Conservation (phyloP, 495 filamentous ascomycete species). For the Penicillium cosmopolitanum region DNA sequence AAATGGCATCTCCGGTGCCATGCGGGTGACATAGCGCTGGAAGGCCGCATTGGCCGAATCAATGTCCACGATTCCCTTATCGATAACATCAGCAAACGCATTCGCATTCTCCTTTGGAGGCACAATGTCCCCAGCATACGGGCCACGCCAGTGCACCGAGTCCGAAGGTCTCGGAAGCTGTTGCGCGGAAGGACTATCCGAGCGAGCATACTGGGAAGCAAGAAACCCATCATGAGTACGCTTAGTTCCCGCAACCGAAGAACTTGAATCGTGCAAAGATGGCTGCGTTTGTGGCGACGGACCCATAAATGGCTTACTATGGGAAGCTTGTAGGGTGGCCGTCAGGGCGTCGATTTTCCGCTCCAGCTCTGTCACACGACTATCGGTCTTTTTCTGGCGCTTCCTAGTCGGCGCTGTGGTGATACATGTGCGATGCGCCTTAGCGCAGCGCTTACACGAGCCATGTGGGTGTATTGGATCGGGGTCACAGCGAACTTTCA, state of each 20-base stretch:
- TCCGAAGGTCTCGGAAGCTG: slow-evolving; percentile 20
- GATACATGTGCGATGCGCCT: slow-evolving; percentile 77
- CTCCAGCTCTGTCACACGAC: slow-evolving; percentile 88
- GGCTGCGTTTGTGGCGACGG: neutral
- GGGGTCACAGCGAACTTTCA: slow-evolving; percentile 90
- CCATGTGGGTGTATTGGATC: slow-evolving; percentile 57
- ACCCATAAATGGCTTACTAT: slow-evolving; percentile 10
- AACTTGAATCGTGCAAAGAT: neutral
- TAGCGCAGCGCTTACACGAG: slow-evolving; percentile 84
- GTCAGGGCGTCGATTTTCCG: slow-evolving; percentile 92
- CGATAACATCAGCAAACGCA: slow-evolving; percentile 66
- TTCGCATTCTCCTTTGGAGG: slow-evolving; percentile 24
- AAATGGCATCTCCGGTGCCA: slow-evolving; percentile 73
- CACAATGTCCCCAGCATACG: slow-evolving; percentile 11
- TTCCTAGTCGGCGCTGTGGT: slow-evolving; percentile 84
- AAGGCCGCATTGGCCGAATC: slow-evolving; percentile 68
- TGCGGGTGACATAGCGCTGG: slow-evolving; percentile 65
- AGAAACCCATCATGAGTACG: slow-evolving; percentile 26
- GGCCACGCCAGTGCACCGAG: slow-evolving; percentile 21
- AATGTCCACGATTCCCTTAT: slow-evolving; percentile 67
- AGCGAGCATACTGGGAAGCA: slow-evolving; percentile 23
- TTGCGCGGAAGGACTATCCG: slow-evolving; percentile 32
- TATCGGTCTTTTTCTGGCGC: slow-evolving; percentile 92
- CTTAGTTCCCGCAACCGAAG: slow-evolving; percentile 23
- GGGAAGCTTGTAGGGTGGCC: slow-evolving; percentile 66